These are phyloP conservation scores for Nicotiana otophora DNA, from an alignment of 257 asterid species.

Conservation along the genomic window DNA sequence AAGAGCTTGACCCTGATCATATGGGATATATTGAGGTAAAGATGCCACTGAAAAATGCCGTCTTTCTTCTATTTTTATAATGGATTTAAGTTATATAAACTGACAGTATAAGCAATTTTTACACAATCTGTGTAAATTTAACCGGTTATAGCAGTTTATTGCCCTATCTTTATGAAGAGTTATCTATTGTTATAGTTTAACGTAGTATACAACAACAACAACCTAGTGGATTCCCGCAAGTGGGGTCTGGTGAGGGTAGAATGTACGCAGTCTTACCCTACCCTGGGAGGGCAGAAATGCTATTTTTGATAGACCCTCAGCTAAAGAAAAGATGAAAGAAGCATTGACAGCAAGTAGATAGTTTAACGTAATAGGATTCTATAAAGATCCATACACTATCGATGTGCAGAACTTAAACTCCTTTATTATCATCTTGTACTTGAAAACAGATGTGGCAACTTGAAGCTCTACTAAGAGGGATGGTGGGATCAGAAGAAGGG, in stretches of 20 bases:
- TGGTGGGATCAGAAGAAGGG: constrained; percentile 43
- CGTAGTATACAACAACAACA: too few species aligned
- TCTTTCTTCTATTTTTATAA: neutral
- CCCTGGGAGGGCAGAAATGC: too few species aligned
- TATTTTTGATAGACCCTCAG: too few species aligned
- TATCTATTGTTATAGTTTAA: neutral
- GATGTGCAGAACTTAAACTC: neutral
- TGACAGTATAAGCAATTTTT: too few species aligned
- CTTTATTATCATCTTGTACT: neutral
- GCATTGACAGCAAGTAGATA: too few species aligned
- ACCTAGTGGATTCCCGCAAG: too few species aligned
- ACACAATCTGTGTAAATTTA: neutral
- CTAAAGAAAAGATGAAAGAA: too few species aligned
- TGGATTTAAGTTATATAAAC: neutral
- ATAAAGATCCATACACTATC: neutral
- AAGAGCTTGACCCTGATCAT: constrained; percentile 91
- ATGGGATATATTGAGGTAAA: constrained; percentile 75
- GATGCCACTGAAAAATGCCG: neutral
- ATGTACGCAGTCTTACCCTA: too few species aligned
- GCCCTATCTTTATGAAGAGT: neutral
- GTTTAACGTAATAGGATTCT: too few species aligned
- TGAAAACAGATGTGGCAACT: constrained; percentile 82
- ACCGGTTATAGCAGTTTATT: neutral
- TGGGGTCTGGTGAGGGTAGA: too few species aligned
- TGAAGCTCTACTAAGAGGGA: constrained; percentile 66